phyloP scores from a whole-genome alignment of 2,329 filamentous ascomycete species.

The Aspergillus melleus region DNA sequence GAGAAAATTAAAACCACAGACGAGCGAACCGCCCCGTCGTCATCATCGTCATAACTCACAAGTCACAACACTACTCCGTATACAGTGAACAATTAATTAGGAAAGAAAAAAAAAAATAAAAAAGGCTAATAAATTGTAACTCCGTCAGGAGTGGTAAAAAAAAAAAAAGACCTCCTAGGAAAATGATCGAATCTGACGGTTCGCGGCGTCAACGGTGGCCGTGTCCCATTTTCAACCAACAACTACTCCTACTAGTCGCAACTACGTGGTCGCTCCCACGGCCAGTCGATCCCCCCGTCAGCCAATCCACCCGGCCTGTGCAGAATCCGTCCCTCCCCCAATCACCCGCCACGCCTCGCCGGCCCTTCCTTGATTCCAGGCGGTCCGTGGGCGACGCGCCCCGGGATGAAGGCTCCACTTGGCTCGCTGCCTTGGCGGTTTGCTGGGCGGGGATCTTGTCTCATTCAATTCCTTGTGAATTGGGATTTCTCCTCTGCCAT shows the following conservation, averaged over 20 bases:
- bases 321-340: slow-evolving; percentile 4
- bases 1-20: neutral
- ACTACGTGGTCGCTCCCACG: slow-evolving; percentile 24
- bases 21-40: neutral
- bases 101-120: neutral
- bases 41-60: neutral
- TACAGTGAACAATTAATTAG: neutral
- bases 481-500: too few species aligned
- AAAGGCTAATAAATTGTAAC: neutral
- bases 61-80: neutral
- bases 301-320: slow-evolving; percentile 8
- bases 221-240: neutral
- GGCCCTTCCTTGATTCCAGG: neutral
- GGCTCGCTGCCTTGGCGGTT: neutral
- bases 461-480: neutral
- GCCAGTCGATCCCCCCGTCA: slow-evolving; percentile 20
- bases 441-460: neutral
- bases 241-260: neutral
- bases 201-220: slow-evolving; percentile 7
- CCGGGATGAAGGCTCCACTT: neutral
- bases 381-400: neutral
- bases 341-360: neutral
- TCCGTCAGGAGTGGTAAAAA: too few species aligned
- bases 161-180: too few species aligned
- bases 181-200: slow-evolving; percentile 1